Evolutionary conservation across 495 filamentous ascomycete genomes (phyloP).

Genomic region (Talaromyces proteolyticus): DNA sequence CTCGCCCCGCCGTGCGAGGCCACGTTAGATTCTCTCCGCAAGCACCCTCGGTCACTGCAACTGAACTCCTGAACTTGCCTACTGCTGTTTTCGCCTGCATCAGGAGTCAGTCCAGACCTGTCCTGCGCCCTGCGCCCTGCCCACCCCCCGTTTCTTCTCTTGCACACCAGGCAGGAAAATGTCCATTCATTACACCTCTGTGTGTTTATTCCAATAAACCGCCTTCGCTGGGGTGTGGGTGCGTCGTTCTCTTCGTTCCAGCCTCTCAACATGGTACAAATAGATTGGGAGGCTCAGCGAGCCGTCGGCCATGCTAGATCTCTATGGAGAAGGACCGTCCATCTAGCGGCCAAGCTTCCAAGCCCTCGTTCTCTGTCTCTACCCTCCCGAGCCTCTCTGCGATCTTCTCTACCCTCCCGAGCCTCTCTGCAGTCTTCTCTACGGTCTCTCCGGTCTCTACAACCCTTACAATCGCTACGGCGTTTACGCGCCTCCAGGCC

Average conservation of each 20-base stretch:
- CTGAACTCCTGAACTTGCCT: background rate
- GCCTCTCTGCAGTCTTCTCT: too few species aligned
- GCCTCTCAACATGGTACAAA: background rate
- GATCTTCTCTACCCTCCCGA: too few species aligned
- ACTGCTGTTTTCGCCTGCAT: background rate
- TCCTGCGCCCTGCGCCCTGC: background rate
- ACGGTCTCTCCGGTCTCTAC: too few species aligned
- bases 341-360: background rate
- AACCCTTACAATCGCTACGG: slow-evolving; percentile 3
- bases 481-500: slow-evolving; percentile 24
- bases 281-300: background rate
- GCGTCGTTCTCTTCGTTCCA: background rate
- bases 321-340: background rate
- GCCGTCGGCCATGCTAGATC: background rate
- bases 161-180: background rate
- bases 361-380: too few species aligned
- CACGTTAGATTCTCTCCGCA: background rate
- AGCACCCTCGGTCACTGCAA: too few species aligned
- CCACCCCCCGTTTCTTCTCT: background rate
- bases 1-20: background rate
- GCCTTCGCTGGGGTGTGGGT: background rate
- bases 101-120: background rate
- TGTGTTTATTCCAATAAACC: background rate
- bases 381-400: too few species aligned
- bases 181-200: background rate